Base-by-base conservation (phyloP, 495 filamentous ascomycete genomes). In the Aspergillus incahuasiensis region DNA sequence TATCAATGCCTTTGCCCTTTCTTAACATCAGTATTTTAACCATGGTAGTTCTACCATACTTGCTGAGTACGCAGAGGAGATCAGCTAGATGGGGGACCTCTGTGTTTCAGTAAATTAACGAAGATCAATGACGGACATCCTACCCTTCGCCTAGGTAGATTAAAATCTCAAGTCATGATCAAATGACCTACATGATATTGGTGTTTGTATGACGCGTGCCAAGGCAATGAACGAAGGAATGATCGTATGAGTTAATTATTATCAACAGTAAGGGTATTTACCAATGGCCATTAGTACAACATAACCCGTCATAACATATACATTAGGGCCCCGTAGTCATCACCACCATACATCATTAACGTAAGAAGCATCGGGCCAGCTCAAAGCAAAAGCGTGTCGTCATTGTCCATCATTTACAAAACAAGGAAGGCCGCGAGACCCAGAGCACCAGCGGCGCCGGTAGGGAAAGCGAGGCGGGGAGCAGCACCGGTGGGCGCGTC, bases 351-450 rank as follows among this genome's bases (percentile, higher is more conserved):
- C 20, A 41, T 43, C 49, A 43, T 41, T 52, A 43, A 18, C 19
- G 34, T 50, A 52, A 42, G 3, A 39, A 18, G 21, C 13, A 51
- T 25, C 9, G 5, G 34, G 22, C 24, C 46, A 40, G 16, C 39
- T 28, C 4, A 34, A 42, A 16, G 22, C 24, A 38, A 5, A 1
- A 6, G 46, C 22, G 12, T 39, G 25, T 52, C 19, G 21, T 54
- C 19, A 43, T 57, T 2, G 28, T 22, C 15, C 1, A 16, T 25
- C 43, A 40, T 40, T 70, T 74, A 77, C 58, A 75, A 63, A n/a
- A 72, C 62, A 34, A 77, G 55, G 39, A 77, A 53, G 39, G 73
- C 74, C 50, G 71, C 68, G 39, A 76, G 61, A 45, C 72, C 73
- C 32, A 75, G 57, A 42, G 58, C 71, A 48, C 73, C 73, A 18